These are phyloP conservation scores for Planoprotostelium fungivorum DNA, from an alignment of 78 protist genomes.

Conservation along the genomic window DNA sequence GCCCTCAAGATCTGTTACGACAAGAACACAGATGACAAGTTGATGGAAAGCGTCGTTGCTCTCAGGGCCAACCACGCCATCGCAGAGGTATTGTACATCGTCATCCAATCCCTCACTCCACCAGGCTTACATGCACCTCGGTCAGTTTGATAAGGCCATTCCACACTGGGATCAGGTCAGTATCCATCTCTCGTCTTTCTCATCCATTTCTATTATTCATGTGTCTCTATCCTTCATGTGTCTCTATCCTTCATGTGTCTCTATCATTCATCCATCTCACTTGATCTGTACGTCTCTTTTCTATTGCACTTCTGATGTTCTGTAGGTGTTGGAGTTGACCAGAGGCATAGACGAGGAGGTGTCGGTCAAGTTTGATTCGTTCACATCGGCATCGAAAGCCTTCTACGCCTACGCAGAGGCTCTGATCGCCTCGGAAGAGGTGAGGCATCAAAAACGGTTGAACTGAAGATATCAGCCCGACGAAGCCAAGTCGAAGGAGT, in stretches of 20 bases:
- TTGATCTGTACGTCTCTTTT: too few species aligned
- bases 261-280: too few species aligned
- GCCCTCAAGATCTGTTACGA: neutral
- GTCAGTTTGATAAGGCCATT: neutral
- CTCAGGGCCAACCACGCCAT: neutral
- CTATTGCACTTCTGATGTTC: too few species aligned
- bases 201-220: too few species aligned
- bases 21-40: neutral
- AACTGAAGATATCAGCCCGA: too few species aligned
- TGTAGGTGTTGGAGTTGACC: neutral
- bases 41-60: neutral
- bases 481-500: neutral
- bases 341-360: neutral
- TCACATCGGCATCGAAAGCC: neutral
- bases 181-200: too few species aligned
- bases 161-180: neutral
- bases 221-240: too few species aligned
- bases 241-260: too few species aligned
- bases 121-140: neutral
- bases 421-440: neutral
- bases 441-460: neutral
- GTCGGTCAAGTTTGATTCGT: neutral
- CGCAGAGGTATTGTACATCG: neutral
- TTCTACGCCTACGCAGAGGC: neutral
- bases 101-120: neutral